These are phyloP conservation scores for Zymoseptoria crescenta DNA, from an alignment of 2,329 filamentous ascomycete genomes.

Conservation along the genomic window DNA sequence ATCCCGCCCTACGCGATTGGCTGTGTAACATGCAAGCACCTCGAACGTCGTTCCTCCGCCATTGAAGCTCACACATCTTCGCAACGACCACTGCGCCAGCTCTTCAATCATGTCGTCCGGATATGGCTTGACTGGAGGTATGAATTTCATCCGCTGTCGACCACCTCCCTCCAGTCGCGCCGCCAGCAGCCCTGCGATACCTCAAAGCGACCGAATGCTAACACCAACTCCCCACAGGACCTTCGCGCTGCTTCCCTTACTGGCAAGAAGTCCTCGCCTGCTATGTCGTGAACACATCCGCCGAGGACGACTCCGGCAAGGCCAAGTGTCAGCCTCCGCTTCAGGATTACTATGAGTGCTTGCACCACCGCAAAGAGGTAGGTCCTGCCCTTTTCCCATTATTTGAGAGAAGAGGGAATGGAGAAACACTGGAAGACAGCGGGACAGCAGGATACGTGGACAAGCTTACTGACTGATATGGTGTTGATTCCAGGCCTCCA, in stretches of 20 bases:
- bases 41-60: not conserved
- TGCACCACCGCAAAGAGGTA: conserved; percentile 99
- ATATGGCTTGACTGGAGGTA: conserved; percentile 74
- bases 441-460: not conserved
- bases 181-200: not conserved
- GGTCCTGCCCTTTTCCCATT: no score
- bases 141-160: conserved; percentile 28
- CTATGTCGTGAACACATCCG: conserved; percentile 87
- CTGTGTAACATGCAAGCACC: no score
- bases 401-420: not conserved
- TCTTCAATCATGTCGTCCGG: conserved; percentile 62
- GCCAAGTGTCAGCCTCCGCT: conserved; percentile 77
- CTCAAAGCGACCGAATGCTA: not conserved
- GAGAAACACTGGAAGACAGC: not conserved
- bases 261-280: conserved; percentile 99
- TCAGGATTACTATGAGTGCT: conserved; percentile 97
- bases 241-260: conserved; percentile 90
- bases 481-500: conserved; percentile 56
- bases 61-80: not conserved
- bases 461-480: not conserved
- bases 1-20: no score
- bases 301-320: conserved; percentile 72
- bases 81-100: not conserved
- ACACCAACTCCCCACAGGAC: conserved; percentile 40
- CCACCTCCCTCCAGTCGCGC: not conserved